Percentiles rank a stretch among this genome's conserved stretches.
Evolutionary conservation across 1,284 basidiomycete genomes (phyloP).

Genomic region (Rhodotorula sp.): DNA sequence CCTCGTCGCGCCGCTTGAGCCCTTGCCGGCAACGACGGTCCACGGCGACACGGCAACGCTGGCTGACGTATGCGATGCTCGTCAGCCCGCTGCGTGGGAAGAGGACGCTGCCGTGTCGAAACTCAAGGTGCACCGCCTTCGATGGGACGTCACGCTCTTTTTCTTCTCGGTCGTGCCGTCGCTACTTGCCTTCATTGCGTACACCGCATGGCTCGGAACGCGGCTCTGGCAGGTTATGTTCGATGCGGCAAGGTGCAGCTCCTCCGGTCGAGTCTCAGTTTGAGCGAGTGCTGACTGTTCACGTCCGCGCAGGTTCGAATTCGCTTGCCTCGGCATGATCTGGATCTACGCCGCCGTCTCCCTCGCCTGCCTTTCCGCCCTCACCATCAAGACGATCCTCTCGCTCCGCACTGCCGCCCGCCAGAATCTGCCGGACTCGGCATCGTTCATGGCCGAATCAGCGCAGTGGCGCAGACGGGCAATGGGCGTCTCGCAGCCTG

Average conservation of each 20-base stretch:
- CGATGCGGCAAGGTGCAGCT: background rate
- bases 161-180: conserved; percentile 25
- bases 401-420: background rate
- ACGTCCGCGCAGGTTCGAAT: conserved; percentile 9
- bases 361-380: conserved; percentile 1
- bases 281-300: background rate
- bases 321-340: conserved; percentile 14
- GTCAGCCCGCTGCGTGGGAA: conserved; percentile 3
- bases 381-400: conserved; percentile 13
- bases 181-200: conserved; percentile 19
- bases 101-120: background rate
- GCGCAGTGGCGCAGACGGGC: too few species aligned
- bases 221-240: background rate
- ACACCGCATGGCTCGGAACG: conserved; percentile 5
- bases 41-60: background rate
- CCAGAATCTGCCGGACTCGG: background rate
- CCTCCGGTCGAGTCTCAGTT: background rate
- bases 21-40: background rate
- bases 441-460: too few species aligned
- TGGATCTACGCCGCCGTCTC: conserved; percentile 17
- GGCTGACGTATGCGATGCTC: background rate
- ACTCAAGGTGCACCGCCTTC: conserved; percentile 2
- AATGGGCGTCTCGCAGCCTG: too few species aligned
- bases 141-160: conserved; percentile 27
- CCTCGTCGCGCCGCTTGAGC: conserved; percentile 24